phyloP scores from a whole-genome alignment of 768 basidiomycete species.

The Phlebiopsis gigantea region DNA sequence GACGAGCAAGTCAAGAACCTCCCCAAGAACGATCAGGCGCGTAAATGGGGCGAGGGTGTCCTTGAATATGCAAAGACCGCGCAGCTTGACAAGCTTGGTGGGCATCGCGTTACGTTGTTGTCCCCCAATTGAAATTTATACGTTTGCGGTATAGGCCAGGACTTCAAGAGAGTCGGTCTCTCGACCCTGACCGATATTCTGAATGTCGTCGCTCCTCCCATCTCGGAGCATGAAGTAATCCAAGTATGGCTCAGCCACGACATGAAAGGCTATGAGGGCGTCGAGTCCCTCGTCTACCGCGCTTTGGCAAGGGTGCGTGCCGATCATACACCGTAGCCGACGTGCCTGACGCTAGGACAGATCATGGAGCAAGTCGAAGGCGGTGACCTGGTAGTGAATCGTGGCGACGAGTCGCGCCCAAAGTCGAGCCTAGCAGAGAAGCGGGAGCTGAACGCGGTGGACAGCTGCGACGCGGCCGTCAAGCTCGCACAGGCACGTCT shows the following conservation, averaged over 20 bases:
- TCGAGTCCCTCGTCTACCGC: constrained; percentile 90
- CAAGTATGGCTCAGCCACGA: constrained; percentile 95
- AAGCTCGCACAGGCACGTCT: constrained; percentile 75
- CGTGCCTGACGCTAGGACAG: constrained; percentile 25
- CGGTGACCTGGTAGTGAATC: constrained; percentile 85
- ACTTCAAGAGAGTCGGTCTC: constrained; percentile 82
- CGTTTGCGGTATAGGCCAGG: constrained; percentile 55
- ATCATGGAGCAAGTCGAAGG: constrained; percentile 94
- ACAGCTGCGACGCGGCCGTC: constrained; percentile 78
- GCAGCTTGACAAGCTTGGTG: constrained; percentile 87
- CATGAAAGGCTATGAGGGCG: constrained; percentile 94
- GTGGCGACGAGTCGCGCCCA: constrained; percentile 69
- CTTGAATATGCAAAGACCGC: constrained; percentile 79
- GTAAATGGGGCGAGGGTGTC: constrained; percentile 84
- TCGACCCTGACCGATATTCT: constrained; percentile 89
- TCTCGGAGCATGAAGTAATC: constrained; percentile 97
- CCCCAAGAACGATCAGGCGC: constrained; percentile 80
- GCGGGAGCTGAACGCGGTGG: constrained; percentile 77
- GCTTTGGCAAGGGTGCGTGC: constrained; percentile 68
- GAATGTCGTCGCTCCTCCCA: constrained; percentile 96
- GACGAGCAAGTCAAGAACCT: constrained; percentile 92
- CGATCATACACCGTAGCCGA: not conserved
- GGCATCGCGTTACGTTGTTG: not conserved
- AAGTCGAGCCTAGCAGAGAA: constrained; percentile 45
- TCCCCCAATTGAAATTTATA: not conserved